Base-by-base conservation (phyloP, 164 flowering plant species). In the Tetracentron sinense region DNA sequence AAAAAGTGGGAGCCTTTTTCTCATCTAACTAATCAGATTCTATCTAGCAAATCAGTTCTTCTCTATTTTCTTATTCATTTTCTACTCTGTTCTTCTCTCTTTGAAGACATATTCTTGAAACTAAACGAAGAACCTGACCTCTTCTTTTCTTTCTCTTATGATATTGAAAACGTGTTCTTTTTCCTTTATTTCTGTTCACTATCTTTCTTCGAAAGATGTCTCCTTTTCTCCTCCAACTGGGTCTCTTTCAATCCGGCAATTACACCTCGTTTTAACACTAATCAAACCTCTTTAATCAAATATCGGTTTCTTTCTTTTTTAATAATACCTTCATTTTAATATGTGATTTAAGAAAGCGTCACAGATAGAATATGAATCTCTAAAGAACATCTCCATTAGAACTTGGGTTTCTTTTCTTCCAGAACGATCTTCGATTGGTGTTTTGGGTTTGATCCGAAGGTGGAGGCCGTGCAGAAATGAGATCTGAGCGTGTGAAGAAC, bases 141-240 rank as follows among this genome's bases (percentile, higher is more conserved):
- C 17, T 65, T 69, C 70, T 33, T n/a, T n/a, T n/a, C 42, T 35
- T 49, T 38, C 61, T 26, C 31, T 7, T 19, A 55, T 17, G n/a
- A 0, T 55, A 66, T 58, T 42, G n/a, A n/a, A n/a, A n/a, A n/a
- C n/a, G n/a, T n/a, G n/a, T n/a, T n/a, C n/a, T n/a, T n/a, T n/a
- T n/a, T n/a, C n/a, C n/a, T n/a, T n/a, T n/a, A n/a, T n/a, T 56
- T 64, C 52, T 22, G 54, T 38, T 33, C 23, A 31, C 55, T 38
- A 28, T 62, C 44, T 60, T 67, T 69, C 55, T 28, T 58, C 33
- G 46, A 68, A 54, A 53, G 67, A 75, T 72, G 81, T 71, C 78
- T 75, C 81, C 69, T 49, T 64, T 71, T 68, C 61, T 54, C 79
- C 80, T 74, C 75, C 82, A 74, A 79, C 61, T 78, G 33, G 79